phyloP scores from a whole-genome alignment of 2,329 filamentous ascomycete genomes.

The Diaporthe helianthi region DNA sequence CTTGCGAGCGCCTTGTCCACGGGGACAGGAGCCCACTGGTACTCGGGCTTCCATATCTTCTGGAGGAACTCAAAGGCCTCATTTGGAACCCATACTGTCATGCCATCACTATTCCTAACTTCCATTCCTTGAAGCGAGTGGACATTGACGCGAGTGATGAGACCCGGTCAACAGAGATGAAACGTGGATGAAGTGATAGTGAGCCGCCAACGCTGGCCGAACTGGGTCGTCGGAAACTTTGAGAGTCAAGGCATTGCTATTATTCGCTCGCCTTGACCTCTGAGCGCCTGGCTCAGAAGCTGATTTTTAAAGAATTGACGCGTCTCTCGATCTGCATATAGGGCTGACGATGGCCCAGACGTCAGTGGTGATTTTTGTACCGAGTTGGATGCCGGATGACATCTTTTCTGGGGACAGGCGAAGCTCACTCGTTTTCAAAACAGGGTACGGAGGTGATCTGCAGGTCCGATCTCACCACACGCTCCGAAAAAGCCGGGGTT shows the following conservation, averaged over 20 bases:
- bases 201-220: neutral
- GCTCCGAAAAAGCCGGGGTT: slow-evolving; percentile 26
- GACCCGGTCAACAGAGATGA: slow-evolving; percentile 10
- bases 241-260: slow-evolving; percentile 29
- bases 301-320: neutral
- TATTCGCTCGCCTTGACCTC: neutral
- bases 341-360: neutral
- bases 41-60: slow-evolving; percentile 34
- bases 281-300: slow-evolving; percentile 30
- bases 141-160: slow-evolving; percentile 23
- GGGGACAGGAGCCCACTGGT: slow-evolving; percentile 32
- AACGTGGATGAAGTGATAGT: neutral
- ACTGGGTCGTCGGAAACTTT: neutral
- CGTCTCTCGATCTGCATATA: neutral
- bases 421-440: slow-evolving; percentile 32
- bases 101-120: slow-evolving; percentile 29
- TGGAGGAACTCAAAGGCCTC: slow-evolving; percentile 32
- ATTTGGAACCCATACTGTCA: slow-evolving; percentile 34
- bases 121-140: slow-evolving; percentile 33
- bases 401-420: slow-evolving; percentile 10
- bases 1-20: slow-evolving; percentile 32
- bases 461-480: slow-evolving; percentile 18
- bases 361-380: neutral
- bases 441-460: slow-evolving; percentile 28
- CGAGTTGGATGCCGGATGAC: slow-evolving; percentile 17